A percentile compares a stretch with the other conserved stretches of the same genome.
These are phyloP conservation scores for Nakazawaea anatomiae DNA, from an alignment of 805 yeast species.

Conservation along the genomic window DNA sequence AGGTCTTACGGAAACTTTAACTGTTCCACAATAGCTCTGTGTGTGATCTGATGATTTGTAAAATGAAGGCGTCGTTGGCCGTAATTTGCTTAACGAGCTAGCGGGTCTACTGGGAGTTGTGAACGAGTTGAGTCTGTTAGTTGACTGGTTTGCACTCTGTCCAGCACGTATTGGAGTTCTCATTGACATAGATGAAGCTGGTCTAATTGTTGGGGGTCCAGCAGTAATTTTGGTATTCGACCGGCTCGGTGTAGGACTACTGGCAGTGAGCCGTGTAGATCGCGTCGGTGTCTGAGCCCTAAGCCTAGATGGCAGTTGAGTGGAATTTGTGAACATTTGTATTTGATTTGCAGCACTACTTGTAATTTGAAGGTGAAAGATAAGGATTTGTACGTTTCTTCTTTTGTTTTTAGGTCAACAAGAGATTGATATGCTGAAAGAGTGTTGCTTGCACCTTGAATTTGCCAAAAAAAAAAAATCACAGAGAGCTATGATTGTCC, in stretches of 20 bases:
- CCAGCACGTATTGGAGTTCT: conserved; percentile 9
- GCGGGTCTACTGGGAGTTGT: conserved; percentile 12
- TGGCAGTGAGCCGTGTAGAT: conserved; percentile 5
- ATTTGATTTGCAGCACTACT: not conserved
- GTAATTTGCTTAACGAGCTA: conserved; percentile 11
- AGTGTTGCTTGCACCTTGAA: too few relatives aligned
- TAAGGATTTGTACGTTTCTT: too few relatives aligned
- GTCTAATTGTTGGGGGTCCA: conserved; percentile 15
- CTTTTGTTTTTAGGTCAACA: too few relatives aligned
- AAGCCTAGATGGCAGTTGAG: conserved; percentile 9
- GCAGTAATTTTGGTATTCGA: conserved; percentile 13
- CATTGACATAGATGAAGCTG: conserved; percentile 10
- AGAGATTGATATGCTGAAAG: too few relatives aligned
- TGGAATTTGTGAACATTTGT: conserved; percentile 3
- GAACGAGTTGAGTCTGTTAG: not conserved
- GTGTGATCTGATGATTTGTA: not conserved
- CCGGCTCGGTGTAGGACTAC: conserved; percentile 10
- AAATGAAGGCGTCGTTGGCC: conserved; percentile 11
- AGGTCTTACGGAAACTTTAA: conserved; percentile 73
- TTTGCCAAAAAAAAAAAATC: too few relatives aligned
- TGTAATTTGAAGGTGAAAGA: too few relatives aligned
- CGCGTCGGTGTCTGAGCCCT: conserved; percentile 15
- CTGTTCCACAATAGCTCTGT: conserved; percentile 56
- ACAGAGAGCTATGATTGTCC: too few relatives aligned
- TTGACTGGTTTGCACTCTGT: not conserved